These are phyloP conservation scores for Tuber microsphaerosporum DNA, from an alignment of 495 filamentous ascomycete species.

Conservation along the genomic window DNA sequence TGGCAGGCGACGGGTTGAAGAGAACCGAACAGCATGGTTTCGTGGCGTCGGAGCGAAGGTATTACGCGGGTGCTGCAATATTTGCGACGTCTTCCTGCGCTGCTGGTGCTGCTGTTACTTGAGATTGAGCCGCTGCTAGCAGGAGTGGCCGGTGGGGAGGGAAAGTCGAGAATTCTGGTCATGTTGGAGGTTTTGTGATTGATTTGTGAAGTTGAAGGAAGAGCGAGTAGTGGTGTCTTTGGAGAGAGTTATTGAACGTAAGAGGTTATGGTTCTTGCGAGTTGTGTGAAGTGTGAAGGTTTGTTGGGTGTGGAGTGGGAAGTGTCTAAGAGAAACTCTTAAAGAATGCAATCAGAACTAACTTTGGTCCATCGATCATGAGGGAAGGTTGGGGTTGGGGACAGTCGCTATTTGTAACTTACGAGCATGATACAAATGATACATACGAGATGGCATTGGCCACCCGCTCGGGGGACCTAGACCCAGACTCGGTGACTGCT, in stretches of 20 bases:
- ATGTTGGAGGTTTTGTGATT: conserved; percentile 6
- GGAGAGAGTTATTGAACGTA: neutral
- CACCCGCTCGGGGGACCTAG: neutral
- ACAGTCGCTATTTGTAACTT: neutral
- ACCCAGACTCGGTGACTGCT: neutral
- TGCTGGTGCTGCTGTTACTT: neutral
- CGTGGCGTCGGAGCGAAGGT: conserved; percentile 26
- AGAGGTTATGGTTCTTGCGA: too few species aligned
- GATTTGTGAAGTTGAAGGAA: neutral
- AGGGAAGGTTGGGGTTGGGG: neutral
- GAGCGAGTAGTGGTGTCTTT: neutral
- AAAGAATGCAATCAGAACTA: neutral
- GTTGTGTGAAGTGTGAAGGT: neutral
- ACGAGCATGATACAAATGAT: neutral
- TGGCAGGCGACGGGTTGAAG: conserved; percentile 32
- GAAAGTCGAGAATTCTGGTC: conserved; percentile 15
- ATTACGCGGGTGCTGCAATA: conserved; percentile 25
- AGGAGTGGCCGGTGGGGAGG: conserved; percentile 20
- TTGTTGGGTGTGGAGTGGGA: neutral
- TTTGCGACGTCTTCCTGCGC: conserved; percentile 17
- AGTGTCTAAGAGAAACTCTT: neutral
- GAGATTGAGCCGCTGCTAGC: neutral
- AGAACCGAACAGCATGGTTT: conserved; percentile 33
- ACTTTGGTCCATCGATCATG: neutral
- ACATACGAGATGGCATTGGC: neutral